Base-by-base conservation (phyloP, 2,329 filamentous ascomycete genomes). In the Fragosphaeria purpurea region DNA sequence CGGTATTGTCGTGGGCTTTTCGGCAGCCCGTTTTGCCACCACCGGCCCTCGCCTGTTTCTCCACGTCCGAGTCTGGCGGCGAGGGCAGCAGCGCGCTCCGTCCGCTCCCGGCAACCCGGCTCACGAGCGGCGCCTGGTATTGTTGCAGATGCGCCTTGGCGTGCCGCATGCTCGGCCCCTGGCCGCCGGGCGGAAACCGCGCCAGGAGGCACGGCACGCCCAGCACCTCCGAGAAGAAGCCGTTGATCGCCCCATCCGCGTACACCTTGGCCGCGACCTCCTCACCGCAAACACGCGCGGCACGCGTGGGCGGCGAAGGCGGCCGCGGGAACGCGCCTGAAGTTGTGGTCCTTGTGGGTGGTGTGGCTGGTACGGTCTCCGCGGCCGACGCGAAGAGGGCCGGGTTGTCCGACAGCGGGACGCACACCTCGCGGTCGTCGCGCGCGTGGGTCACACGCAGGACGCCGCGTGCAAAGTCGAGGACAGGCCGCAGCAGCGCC, bases 221-320 rank as follows among this genome's bases (percentile, higher is more conserved):
- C 1, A 97, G 73, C 4, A 81, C 78, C 6, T 71, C 67, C 0
- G 86, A 85, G 66, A 97, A 95, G 69, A 95, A 96, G 5, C 70
- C 63, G 46, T 85, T 85, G 54, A 95, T 76, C 1, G 73, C 65
- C 0, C 69, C 62, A 0, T 80, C 82, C 4, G 74, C 74, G 65
- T 96, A 97, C 1, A 80, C 76, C 55, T 83, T 80, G 1, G 86
- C 77, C 4, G 76, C 69, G 34, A 96, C 79, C 10, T 75, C 72
- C 51, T 97, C 91, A 7, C 89, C 91, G 58, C 93, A 97, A 1
- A 97, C 87, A 11, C 77, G 82, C 1, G 88, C 84, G 33, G 75
- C 65, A 40, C 71, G 65, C 22, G 67, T 62, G 43, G 70, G 71
- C 41, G 66, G 64, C 7, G 64, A 51, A n/a, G 63, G 56, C 5